phyloP scores from a whole-genome alignment of 1,284 basidiomycete species.

The Laetiporus sulphureus region DNA sequence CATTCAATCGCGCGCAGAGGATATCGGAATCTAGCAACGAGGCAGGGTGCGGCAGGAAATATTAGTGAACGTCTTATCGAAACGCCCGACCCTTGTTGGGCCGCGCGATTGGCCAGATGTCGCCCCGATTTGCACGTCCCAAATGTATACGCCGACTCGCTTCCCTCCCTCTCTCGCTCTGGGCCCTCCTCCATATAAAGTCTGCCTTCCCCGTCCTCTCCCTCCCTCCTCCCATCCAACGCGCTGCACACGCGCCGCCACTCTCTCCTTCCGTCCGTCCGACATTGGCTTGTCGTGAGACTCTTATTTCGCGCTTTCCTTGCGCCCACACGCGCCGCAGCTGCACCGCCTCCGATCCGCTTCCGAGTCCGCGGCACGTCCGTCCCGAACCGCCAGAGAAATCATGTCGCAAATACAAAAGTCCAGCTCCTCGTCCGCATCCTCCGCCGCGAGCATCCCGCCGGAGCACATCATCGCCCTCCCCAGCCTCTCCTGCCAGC shows the following conservation, averaged over 20 bases:
- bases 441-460: slow-evolving; percentile 19
- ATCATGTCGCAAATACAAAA: slow-evolving; percentile 24
- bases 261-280: slow-evolving; percentile 2
- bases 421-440: slow-evolving; percentile 22
- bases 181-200: slow-evolving; percentile 24
- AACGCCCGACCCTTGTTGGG: background rate
- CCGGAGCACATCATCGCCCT: slow-evolving; percentile 54
- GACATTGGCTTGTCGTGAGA: slow-evolving; percentile 8
- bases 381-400: slow-evolving; percentile 8
- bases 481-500: slow-evolving; percentile 59
- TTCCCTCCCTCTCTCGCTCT: slow-evolving; percentile 12
- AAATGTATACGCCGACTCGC: slow-evolving; percentile 18
- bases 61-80: too few relatives aligned
- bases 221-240: slow-evolving; percentile 10
- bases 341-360: slow-evolving; percentile 1
- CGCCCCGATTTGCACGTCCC: slow-evolving; percentile 3
- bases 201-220: slow-evolving; percentile 9
- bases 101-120: background rate
- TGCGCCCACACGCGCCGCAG: too few relatives aligned
- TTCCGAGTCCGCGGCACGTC: slow-evolving; percentile 4
- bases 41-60: slow-evolving; percentile 9
- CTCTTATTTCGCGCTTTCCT: slow-evolving; percentile 8
- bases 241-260: slow-evolving; percentile 2
- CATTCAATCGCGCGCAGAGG: slow-evolving; percentile 7
- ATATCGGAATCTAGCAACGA: slow-evolving; percentile 5